Conservation (phyloP, 2,329 filamentous ascomycete species). For the Clarireedia monteithiana region DNA sequence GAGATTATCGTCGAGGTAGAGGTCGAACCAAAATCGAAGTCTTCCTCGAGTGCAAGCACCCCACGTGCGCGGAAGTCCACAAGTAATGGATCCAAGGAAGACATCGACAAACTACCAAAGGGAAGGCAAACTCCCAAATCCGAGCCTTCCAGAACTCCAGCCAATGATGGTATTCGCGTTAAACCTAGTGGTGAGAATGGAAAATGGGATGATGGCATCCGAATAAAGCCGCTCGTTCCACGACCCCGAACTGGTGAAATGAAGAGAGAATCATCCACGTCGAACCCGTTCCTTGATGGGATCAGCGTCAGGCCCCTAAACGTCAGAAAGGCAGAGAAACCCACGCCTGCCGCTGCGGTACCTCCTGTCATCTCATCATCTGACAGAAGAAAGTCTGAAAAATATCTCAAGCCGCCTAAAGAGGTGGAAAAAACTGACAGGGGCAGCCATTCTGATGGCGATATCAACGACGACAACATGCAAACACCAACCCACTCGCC, state of each 20-base stretch:
- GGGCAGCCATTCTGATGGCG: background rate
- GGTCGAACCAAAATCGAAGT: background rate
- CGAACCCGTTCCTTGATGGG: slow-evolving; percentile 20
- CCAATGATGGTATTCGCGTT: slow-evolving; percentile 19
- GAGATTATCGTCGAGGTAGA: slow-evolving; percentile 8
- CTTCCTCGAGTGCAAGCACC: background rate
- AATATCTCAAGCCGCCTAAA: slow-evolving; percentile 18
- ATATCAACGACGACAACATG: background rate
- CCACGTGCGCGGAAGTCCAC: slow-evolving; percentile 12
- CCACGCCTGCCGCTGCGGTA: slow-evolving; percentile 11
- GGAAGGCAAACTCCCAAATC: slow-evolving; percentile 33
- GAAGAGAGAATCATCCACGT: background rate
- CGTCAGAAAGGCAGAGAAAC: slow-evolving; percentile 15
- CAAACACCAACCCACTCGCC: slow-evolving; percentile 19
- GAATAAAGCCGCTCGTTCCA: slow-evolving; percentile 22
- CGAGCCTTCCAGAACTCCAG: slow-evolving; percentile 28
- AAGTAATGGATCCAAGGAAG: slow-evolving; percentile 11
- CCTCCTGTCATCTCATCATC: slow-evolving; percentile 5
- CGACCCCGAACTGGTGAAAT: slow-evolving; percentile 28
- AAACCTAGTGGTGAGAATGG: slow-evolving; percentile 19
- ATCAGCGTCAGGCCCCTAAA: slow-evolving; percentile 25
- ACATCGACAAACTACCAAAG: slow-evolving; percentile 1
- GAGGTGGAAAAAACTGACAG: background rate
- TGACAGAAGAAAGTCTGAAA: slow-evolving; percentile 19
- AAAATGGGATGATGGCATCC: slow-evolving; percentile 26